A percentile compares a stretch with the other conserved stretches of the same genome.
phyloP scores from a whole-genome alignment of 2,329 filamentous ascomycete genomes.

The Epichloe scottii region DNA sequence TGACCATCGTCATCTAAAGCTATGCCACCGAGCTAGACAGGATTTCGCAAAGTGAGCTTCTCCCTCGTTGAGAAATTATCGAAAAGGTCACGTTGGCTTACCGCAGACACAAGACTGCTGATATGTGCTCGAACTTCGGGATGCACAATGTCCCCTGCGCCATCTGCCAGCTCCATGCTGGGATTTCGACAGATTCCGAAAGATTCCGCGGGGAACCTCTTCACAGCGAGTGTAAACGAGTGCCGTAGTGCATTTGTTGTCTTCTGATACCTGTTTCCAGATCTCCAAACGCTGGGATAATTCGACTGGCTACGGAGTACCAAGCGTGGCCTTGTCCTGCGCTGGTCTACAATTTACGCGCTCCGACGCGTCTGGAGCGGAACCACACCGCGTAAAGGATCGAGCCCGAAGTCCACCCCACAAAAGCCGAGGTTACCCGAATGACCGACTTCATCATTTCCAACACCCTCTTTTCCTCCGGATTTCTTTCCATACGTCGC shows the following conservation, averaged over 20 bases:
- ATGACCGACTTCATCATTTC: conserved; percentile 7
- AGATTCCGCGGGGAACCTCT: not conserved
- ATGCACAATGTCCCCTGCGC: conserved; percentile 55
- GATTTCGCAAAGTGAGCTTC: not conserved
- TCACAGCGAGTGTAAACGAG: not conserved
- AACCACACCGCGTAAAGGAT: conserved; percentile 5
- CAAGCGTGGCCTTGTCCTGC: no score
- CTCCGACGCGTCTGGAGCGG: conserved; percentile 11
- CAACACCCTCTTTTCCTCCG: conserved; percentile 2
- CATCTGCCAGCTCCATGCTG: conserved; percentile 42
- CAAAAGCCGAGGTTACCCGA: conserved; percentile 33
- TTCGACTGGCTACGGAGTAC: no score
- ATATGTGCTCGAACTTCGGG: conserved; percentile 89
- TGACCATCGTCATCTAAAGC: conserved; percentile 66
- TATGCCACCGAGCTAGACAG: conserved; percentile 64
- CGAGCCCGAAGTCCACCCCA: conserved; percentile 5
- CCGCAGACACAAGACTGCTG: conserved; percentile 85
- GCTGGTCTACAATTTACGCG: conserved; percentile 9
- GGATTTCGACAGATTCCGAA: not conserved
- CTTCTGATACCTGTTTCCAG: not conserved
- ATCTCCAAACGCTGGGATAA: not conserved
- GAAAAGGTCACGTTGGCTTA: conserved; percentile 33
- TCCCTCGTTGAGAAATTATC: not conserved
- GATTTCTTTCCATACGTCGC: not conserved
- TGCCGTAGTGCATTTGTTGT: not conserved